These are phyloP conservation scores for Rhizophagus sp. DNA, from an alignment of 192 early-diverging fungal genomes.

Conservation along the genomic window DNA sequence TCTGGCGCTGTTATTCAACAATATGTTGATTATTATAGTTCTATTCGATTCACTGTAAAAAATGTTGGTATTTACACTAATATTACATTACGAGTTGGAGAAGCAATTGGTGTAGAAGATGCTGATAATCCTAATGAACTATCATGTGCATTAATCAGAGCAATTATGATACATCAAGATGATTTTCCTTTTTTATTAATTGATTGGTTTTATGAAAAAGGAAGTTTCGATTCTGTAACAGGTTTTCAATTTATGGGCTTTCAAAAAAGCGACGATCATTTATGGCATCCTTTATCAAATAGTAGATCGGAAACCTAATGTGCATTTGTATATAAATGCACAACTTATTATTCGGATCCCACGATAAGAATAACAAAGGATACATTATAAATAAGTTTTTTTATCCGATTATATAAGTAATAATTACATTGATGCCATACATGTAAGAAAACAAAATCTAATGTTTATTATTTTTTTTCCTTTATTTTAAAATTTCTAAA, in stretches of 20 bases:
- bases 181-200: neutral
- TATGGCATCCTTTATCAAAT: neutral
- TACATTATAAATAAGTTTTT: no score
- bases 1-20: neutral
- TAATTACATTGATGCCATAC: no score
- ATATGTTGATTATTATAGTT: neutral
- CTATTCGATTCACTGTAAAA: neutral
- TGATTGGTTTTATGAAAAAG: neutral
- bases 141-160: no score
- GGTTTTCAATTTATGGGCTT: neutral
- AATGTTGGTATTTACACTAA: neutral
- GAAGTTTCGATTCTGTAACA: neutral
- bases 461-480: no score
- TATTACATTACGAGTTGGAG: neutral
- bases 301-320: neutral
- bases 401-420: no score
- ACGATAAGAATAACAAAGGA: no score
- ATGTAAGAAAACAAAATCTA: no score
- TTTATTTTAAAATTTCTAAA: no score
- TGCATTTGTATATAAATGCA: neutral
- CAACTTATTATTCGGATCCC: no score
- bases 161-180: no score
- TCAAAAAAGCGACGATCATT: neutral
- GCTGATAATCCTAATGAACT: neutral
- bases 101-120: neutral